These are phyloP conservation scores for Lipomyces anomalus DNA, from an alignment of 805 yeast genomes.

Conservation along the genomic window DNA sequence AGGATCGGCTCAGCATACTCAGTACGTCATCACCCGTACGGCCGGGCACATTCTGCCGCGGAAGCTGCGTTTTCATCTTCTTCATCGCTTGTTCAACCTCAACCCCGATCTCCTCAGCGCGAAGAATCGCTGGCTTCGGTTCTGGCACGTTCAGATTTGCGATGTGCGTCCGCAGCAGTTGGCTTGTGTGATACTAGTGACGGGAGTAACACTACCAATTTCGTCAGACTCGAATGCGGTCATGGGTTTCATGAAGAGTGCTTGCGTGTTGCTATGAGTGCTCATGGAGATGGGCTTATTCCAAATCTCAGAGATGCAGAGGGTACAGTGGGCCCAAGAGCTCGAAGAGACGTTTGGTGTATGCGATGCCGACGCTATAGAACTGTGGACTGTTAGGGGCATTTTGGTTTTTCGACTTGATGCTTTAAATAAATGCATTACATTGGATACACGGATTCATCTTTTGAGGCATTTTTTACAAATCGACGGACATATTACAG, in stretches of 20 bases:
- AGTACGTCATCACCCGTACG: conserved; percentile 19
- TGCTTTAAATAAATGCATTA: no score
- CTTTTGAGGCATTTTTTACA: no score
- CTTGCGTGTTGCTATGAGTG: conserved; percentile 26
- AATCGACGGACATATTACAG: no score
- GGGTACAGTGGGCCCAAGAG: conserved; percentile 4
- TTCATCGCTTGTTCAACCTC: neutral
- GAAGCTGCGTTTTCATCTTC: neutral
- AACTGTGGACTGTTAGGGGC: conserved; percentile 13
- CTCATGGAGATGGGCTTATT: conserved; percentile 31
- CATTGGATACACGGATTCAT: no score
- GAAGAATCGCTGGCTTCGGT: neutral
- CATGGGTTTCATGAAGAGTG: conserved; percentile 32
- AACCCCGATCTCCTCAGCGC: neutral
- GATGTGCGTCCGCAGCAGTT: conserved; percentile 27
- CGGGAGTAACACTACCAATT: conserved; percentile 3
- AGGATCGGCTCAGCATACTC: conserved; percentile 5
- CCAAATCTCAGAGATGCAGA: conserved; percentile 22
- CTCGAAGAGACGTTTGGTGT: conserved; percentile 31
- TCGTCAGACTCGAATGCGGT: conserved; percentile 29
- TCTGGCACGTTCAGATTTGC: conserved; percentile 25
- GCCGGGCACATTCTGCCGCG: conserved; percentile 5
- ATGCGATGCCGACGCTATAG: conserved; percentile 30
- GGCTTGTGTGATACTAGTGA: conserved; percentile 26
- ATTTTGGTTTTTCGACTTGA: no score